phyloP scores from a whole-genome alignment of 129 eudicot species.

The Calendula officinalis region DNA sequence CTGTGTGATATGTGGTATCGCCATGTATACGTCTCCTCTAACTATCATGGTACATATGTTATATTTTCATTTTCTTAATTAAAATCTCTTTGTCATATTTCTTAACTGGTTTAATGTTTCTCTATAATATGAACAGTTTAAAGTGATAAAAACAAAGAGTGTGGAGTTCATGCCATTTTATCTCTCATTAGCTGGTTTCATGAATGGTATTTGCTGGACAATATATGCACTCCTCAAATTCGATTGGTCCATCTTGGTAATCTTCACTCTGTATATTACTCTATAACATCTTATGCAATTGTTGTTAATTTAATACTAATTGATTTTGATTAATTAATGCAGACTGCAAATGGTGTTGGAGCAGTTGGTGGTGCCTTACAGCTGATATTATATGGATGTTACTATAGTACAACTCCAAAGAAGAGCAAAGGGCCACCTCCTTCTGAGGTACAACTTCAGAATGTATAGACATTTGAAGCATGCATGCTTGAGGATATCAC shows the following conservation, averaged over 20 bases:
- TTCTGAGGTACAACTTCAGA: conserved; percentile 47
- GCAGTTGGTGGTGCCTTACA: conserved; percentile 40
- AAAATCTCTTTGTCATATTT: background rate
- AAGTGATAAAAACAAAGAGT: conserved; percentile 60
- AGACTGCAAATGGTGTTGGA: conserved; percentile 75
- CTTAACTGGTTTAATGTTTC: background rate
- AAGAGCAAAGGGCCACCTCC: conserved; percentile 11
- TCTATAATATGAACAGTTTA: conserved; percentile 23
- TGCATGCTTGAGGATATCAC: background rate
- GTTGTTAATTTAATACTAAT: background rate
- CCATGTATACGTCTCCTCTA: conserved; percentile 61
- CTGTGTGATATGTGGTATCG: conserved; percentile 48
- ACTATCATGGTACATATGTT: conserved; percentile 48
- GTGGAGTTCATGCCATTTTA: conserved; percentile 74
- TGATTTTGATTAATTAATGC: background rate
- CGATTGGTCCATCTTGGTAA: conserved; percentile 54
- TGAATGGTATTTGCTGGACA: conserved; percentile 62
- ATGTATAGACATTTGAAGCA: conserved; percentile 22
- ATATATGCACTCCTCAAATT: conserved; percentile 56
- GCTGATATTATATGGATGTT: conserved; percentile 40
- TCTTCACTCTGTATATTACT: background rate
- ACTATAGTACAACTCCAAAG: conserved; percentile 38
- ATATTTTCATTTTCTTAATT: background rate
- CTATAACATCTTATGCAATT: background rate
- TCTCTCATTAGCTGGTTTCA: conserved; percentile 47